phyloP scores from a whole-genome alignment of 2,329 filamentous ascomycete genomes.

The Peltaster fructicola region DNA sequence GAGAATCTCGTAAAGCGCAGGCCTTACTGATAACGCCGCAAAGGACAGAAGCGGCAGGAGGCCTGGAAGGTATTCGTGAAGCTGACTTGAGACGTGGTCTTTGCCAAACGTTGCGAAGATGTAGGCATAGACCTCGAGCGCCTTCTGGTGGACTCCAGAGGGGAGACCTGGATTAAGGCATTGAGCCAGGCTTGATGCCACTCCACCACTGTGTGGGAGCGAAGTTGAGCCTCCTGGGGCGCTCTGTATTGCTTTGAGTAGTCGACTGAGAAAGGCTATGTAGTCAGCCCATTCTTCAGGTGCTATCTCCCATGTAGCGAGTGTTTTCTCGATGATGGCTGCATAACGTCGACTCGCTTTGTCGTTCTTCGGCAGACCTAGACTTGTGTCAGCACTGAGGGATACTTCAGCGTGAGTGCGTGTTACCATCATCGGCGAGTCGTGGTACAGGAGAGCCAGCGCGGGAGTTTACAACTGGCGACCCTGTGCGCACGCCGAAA shows the following conservation, averaged over 20 bases:
- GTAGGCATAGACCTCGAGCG: constrained; percentile 80
- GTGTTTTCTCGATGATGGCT: constrained; percentile 65
- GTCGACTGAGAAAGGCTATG: constrained; percentile 82
- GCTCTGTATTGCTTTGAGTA: constrained; percentile 84
- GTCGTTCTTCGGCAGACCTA: constrained; percentile 44
- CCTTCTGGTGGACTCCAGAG: constrained; percentile 93
- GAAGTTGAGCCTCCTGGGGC: constrained; percentile 53
- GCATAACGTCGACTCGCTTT: constrained; percentile 75
- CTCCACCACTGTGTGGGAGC: constrained; percentile 64
- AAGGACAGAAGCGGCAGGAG: constrained; percentile 81
- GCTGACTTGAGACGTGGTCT: constrained; percentile 50
- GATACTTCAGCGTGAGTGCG: background rate
- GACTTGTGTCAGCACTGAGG: background rate
- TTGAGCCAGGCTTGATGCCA: constrained; percentile 85
- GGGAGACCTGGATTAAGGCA: constrained; percentile 86
- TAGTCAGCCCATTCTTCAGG: constrained; percentile 99
- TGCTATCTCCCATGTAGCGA: constrained; percentile 79
- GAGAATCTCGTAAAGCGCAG: constrained; percentile 66
- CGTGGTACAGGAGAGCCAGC: constrained; percentile 58
- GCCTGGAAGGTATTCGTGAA: constrained; percentile 78
- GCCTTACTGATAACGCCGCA: constrained; percentile 78
- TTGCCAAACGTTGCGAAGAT: constrained; percentile 69
- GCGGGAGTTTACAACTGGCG: constrained; percentile 70
- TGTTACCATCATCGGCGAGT: constrained; percentile 2
- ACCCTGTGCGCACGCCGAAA: constrained; percentile 37